A percentile compares a stretch with the other conserved stretches of the same genome.
Conservation (phyloP, 768 basidiomycete genomes). For the Coprinellus aureogranulatus region DNA sequence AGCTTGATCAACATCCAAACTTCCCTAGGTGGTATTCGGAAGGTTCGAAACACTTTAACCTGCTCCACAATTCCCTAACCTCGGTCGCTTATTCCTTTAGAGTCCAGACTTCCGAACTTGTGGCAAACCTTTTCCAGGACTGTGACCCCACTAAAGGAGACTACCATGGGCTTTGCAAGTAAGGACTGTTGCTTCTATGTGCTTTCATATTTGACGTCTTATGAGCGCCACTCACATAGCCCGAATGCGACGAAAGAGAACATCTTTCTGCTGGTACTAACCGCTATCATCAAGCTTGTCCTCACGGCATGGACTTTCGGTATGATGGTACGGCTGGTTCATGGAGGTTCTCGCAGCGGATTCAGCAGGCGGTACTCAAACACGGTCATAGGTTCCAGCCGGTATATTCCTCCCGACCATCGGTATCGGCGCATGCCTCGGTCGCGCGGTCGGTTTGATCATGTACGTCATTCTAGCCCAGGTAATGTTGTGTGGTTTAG, state of each 20-base stretch:
- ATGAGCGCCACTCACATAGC: slow-evolving; percentile 29
- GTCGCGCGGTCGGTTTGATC: slow-evolving; percentile 66
- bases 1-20: not conserved
- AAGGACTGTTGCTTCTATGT: slow-evolving; percentile 22
- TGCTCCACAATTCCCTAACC: not conserved
- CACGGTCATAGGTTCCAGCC: slow-evolving; percentile 57
- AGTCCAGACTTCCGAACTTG: slow-evolving; percentile 76
- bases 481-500: not conserved
- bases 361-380: not conserved
- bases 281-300: slow-evolving; percentile 57
- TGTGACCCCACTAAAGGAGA: slow-evolving; percentile 67
- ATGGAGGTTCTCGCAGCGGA: not conserved
- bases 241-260: slow-evolving; percentile 66
- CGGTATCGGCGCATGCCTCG: slow-evolving; percentile 69
- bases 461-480: slow-evolving; percentile 40
- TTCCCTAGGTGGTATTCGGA: slow-evolving; percentile 69
- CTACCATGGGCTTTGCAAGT: slow-evolving; percentile 83
- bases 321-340: slow-evolving; percentile 54
- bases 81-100: slow-evolving; percentile 27
- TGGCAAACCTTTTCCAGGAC: slow-evolving; percentile 80
- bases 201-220: not conserved
- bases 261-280: slow-evolving; percentile 62
- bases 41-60: not conserved
- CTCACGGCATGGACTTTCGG: slow-evolving; percentile 79
- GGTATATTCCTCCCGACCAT: slow-evolving; percentile 78